Conservation (phyloP, 1,284 basidiomycete genomes). For the Boletus sp. region DNA sequence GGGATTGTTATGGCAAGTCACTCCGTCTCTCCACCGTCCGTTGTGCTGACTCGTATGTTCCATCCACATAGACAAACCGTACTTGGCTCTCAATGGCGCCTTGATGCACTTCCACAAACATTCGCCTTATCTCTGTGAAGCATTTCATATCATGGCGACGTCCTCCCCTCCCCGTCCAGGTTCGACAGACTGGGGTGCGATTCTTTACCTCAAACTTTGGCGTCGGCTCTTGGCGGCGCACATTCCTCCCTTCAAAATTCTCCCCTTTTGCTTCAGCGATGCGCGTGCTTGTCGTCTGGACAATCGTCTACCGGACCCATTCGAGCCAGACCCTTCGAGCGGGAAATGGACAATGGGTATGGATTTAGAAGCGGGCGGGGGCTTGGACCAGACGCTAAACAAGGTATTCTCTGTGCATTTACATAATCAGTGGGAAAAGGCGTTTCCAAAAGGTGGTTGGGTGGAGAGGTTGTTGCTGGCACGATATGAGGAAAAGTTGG, state of each 20-base stretch:
- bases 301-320: conserved; percentile 93
- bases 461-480: conserved; percentile 73
- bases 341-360: conserved; percentile 64
- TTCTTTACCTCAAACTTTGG: conserved; percentile 90
- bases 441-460: conserved; percentile 80
- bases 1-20: conserved; percentile 91
- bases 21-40: not conserved
- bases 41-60: not conserved
- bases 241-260: conserved; percentile 83
- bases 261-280: conserved; percentile 94
- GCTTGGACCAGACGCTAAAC: conserved; percentile 64
- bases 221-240: conserved; percentile 73
- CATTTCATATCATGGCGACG: conserved; percentile 86
- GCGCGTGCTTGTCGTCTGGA: conserved; percentile 86
- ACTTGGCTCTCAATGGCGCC: conserved; percentile 88
- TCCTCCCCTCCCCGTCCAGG: conserved; percentile 72
- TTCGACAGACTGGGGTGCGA: conserved; percentile 91
- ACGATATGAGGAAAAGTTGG: conserved; percentile 57
- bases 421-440: conserved; percentile 93
- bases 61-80: conserved; percentile 72
- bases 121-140: conserved; percentile 94
- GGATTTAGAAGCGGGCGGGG: conserved; percentile 62
- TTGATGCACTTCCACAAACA: conserved; percentile 88
- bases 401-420: conserved; percentile 87
- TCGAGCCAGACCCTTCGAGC: conserved; percentile 43